A percentile compares a stretch with the other conserved stretches of the same genome.
Conservation (phyloP, 2,329 filamentous ascomycete genomes). For the Chalara sp. region DNA sequence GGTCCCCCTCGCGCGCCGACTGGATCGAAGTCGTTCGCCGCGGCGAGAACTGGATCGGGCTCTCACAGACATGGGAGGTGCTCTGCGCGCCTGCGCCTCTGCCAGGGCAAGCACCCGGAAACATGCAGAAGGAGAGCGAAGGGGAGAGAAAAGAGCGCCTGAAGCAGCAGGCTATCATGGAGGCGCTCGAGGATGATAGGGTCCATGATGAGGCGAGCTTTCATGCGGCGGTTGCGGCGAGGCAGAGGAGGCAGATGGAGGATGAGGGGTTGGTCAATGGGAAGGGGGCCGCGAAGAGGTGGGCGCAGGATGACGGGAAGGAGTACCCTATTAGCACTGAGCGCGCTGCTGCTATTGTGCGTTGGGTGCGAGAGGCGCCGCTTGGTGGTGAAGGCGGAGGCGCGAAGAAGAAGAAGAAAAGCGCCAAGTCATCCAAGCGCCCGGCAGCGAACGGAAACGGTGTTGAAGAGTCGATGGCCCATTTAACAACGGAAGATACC, state of each 20-base stretch:
- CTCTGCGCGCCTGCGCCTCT: constrained; percentile 59
- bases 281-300: constrained; percentile 39
- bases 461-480: constrained; percentile 10
- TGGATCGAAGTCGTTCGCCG: constrained; percentile 71
- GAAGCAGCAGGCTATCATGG: constrained; percentile 59
- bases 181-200: constrained; percentile 60
- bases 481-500: constrained; percentile 13
- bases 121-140: constrained; percentile 36
- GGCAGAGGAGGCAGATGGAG: constrained; percentile 47
- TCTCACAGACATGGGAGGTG: constrained; percentile 60
- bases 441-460: constrained; percentile 8
- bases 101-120: constrained; percentile 29
- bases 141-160: constrained; percentile 51
- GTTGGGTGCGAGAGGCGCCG: constrained; percentile 61
- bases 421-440: constrained; percentile 13
- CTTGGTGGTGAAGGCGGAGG: constrained; percentile 25
- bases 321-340: constrained; percentile 67
- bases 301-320: constrained; percentile 58
- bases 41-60: constrained; percentile 61
- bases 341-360: constrained; percentile 59
- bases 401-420: constrained; percentile 33
- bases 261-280: constrained; percentile 34
- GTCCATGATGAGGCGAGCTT: constrained; percentile 62
- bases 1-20: constrained; percentile 67
- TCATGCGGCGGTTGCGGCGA: constrained; percentile 53